Evolutionary conservation across 2,329 filamentous ascomycete species (phyloP), one percentile per base, ranked within the genome.

Genomic region (Nannizzia gypsea): DNA sequence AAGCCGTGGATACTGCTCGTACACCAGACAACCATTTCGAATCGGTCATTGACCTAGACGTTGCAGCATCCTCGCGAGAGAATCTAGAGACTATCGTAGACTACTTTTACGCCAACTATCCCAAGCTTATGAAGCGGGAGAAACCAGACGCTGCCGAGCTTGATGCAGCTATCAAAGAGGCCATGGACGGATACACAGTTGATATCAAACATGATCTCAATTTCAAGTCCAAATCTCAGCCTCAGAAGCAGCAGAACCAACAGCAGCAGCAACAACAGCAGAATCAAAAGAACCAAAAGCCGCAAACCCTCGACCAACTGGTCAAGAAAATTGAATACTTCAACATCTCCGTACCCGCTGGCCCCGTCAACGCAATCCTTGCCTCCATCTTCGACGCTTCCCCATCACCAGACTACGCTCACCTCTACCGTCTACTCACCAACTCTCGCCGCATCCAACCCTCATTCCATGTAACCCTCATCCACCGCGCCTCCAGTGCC

Each of bases 401-500:
- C 22, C 74, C 76, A 4, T 74, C 78, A 4, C 67, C 82, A 0
- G 24, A 52, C 20, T 78, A 76, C 34, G 76, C 82, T n/a, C 78
- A 76, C 22, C 85, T 96, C 68, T 99, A 88, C 76, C 82, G 81
- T 66, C 83, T 89, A 60, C 81, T 99, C 36, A 82, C 87, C 71
- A 80, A 87, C 65, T 81, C 80, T 1, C 81, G 86, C 20, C 88
- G 93, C 59, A 75, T 97, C 4, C 92, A 97, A 72, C 70, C 80
- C n/a, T 80, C 85, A 44, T 99, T 97, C 71, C 93, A 99, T 71
- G 89, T 99, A 61, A 99, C 93, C 0, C 81, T 99, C 42, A 90
- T 96, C 71, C 93, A 99, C 73, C 85, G 86, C 54, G 84, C 86
- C 9, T 78, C 77, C 2, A 76, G 83, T 8, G 77, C 78, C 44